These are phyloP conservation scores for Asterophora lycoperdoides DNA, from an alignment of 768 basidiomycete genomes.

Conservation along the genomic window DNA sequence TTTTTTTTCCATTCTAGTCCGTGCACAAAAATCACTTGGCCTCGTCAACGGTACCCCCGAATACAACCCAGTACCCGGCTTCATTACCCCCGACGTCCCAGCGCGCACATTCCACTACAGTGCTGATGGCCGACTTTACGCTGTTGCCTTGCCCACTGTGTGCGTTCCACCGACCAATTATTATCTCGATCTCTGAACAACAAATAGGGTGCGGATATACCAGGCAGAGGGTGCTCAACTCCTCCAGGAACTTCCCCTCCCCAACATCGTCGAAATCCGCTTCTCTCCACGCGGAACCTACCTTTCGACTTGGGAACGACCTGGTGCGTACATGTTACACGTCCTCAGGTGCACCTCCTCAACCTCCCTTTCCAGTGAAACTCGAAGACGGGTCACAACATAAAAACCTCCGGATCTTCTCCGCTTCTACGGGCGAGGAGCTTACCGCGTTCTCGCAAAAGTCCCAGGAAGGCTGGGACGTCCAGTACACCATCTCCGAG, in stretches of 20 bases:
- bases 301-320: conserved; percentile 94
- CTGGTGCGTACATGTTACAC: conserved; percentile 38
- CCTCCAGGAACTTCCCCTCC: conserved; percentile 67
- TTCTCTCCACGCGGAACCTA: conserved; percentile 95
- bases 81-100: conserved; percentile 62
- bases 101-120: conserved; percentile 80
- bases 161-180: conserved; percentile 36
- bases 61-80: conserved; percentile 62
- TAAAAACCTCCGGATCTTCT: conserved; percentile 92
- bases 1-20: conserved; percentile 46
- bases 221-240: conserved; percentile 71
- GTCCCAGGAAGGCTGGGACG: conserved; percentile 84
- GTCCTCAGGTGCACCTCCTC: not conserved
- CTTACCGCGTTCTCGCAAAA: conserved; percentile 87
- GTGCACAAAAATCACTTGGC: conserved; percentile 91
- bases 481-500: conserved; percentile 89
- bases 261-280: conserved; percentile 76
- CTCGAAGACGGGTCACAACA: conserved; percentile 87
- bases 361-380: conserved; percentile 46
- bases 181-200: conserved; percentile 7
- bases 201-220: conserved; percentile 65
- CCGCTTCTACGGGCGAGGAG: conserved; percentile 80
- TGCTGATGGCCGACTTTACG: conserved; percentile 81
- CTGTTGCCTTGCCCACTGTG: conserved; percentile 74
- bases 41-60: conserved; percentile 79